Base-by-base conservation (phyloP, 108 stramenopile genomes). In the Nitzschia palea region DNA sequence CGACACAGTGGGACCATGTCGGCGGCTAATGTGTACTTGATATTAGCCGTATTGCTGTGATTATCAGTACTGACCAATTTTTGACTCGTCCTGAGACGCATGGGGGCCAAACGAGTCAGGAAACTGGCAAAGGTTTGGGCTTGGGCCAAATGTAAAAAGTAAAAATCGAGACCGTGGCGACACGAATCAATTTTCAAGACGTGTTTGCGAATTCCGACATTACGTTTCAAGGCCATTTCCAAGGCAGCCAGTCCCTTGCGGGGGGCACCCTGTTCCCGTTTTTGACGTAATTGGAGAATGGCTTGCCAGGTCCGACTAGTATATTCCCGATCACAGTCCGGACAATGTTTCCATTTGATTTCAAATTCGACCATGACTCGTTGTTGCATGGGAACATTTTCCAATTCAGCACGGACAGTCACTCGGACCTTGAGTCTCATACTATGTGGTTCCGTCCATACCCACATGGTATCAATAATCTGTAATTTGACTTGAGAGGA, bases 371-470 rank as follows among this genome's bases (percentile, higher is more conserved):
- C 90, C 15, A 79, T 68, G 51, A 92, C 75, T 0, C 95, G 85
- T 73, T 99, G 97, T 72, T 99, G 97, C 22, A 99, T 78, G 0
- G 84, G 66, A 0, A 97, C 95, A 28, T 73, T 61, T 42, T 80
- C 56, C 10, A 96, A 63, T 34, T 95, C 96, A 2, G 97, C 89
- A 61, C 96, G 93, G 5, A 99, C 83, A 5, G 97, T 97, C 31
- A 99, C 74, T 74, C 82, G 68, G 2, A 96, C 53, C 54, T 97
- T 95, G 60, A 98, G 80, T 5, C 99, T 78, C 89, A 87, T 95
- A 14, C 82, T 85, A 77, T 99, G 95, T 0, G 98, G 96, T 71
- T 99, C 98, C 3, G 99, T 99, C 99, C 99, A 99, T 29, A 99
- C 74, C 80, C 95, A 99, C 23, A 74, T 74, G 20, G 96, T 90